Evolutionary conservation across 2,329 filamentous ascomycete genomes (phyloP), one percentile per base, ranked within the genome.

Genomic region (Beauveria australis): DNA sequence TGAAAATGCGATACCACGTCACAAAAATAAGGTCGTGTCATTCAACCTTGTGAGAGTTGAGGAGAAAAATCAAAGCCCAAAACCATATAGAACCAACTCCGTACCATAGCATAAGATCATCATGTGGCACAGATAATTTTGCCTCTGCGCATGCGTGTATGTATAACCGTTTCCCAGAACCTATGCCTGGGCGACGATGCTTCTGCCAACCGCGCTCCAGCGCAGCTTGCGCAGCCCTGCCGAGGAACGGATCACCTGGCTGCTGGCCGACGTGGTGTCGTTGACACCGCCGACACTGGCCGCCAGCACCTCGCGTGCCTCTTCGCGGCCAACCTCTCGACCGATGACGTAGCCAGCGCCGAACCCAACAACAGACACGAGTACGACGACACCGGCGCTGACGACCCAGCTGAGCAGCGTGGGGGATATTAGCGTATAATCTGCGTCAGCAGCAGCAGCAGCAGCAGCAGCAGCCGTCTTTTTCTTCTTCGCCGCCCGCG

Each of bases 341-440:
- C 86, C 86, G 62, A 88, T 84, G 26, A 87, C 85, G 67, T 87
- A 88, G 12, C 86, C 86, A 9, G 86, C 86, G 3, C 86, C 84
- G 65, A 89, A 89, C 2, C 85, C 85, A 40, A 89, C 85, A 1
- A 87, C 86, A 8, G 83, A 86, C 3, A 89, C 82, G 12, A 89
- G 76, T 9, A 89, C 84, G 1, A 89, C 82, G 1, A 88, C 85
- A 19, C 86, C 85, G 8, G 86, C 85, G 61, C 82, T 84, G 59
- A 88, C 79, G 6, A 86, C 83, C 83, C 85, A 88, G 0, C 85
- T 84, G 54, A 87, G 70, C 8, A 87, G 72, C 1, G 84, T 86
- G 40, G 84, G 84, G 55, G 80, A 84, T 57, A 87, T 78, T 41
- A 79, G 68, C 2, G 76, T 68, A 8, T 71, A 66, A 33, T 76